phyloP scores from a whole-genome alignment of 1,284 basidiomycete species.

The Leccinum pallidistipes region DNA sequence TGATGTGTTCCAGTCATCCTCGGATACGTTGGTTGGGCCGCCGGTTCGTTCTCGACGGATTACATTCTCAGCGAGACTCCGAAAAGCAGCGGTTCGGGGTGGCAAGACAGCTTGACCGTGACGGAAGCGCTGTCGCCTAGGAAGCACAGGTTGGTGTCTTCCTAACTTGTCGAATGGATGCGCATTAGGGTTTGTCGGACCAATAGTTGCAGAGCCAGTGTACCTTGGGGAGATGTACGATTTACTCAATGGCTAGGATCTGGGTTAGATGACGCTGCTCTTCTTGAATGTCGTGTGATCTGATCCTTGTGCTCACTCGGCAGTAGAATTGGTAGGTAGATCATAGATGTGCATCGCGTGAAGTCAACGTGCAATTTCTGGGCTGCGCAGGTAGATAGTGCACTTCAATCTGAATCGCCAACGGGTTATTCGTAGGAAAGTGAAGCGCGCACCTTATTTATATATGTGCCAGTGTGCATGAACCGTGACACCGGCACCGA shows the following conservation, averaged over 20 bases:
- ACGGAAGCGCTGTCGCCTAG: constrained; percentile 42
- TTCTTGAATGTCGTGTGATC: not conserved
- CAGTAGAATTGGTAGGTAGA: not conserved
- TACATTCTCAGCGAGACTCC: constrained; percentile 44
- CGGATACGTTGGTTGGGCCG: constrained; percentile 49
- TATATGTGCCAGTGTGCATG: not conserved
- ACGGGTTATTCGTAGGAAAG: not conserved
- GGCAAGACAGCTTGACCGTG: constrained; percentile 45
- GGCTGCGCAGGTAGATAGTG: not conserved
- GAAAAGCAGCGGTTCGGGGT: constrained; percentile 30
- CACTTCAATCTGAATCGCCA: too few relatives aligned
- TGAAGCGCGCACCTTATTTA: not conserved
- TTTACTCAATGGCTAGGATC: constrained; percentile 17
- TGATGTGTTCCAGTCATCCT: constrained; percentile 34
- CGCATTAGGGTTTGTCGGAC: not conserved
- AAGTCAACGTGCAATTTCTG: not conserved
- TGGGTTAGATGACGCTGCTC: not conserved
- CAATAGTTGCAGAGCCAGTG: not conserved
- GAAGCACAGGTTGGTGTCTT: constrained; percentile 20
- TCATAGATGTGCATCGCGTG: not conserved
- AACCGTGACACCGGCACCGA: not conserved
- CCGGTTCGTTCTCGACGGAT: constrained; percentile 36
- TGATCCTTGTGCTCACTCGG: not conserved
- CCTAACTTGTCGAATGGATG: not conserved
- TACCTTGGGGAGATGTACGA: not conserved